Base-by-base conservation (phyloP, 2,329 filamentous ascomycete genomes). In the Tolypocladium album region DNA sequence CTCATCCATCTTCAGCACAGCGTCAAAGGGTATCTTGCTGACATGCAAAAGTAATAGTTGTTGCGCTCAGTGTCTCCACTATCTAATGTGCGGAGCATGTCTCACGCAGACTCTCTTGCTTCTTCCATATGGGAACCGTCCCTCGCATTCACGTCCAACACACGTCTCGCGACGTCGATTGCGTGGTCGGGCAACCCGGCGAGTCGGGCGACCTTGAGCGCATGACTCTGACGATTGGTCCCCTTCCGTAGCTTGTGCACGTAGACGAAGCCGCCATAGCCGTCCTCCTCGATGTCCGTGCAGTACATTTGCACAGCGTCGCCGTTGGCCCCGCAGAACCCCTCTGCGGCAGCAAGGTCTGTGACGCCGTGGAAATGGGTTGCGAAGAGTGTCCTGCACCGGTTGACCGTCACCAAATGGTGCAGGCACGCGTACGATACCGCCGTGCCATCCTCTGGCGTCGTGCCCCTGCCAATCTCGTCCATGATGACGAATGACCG, bases 401-500 rank as follows among this genome's bases (percentile, higher is more conserved):
- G 79, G 70, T 94, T 97, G 27, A 88, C 78, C 56, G 86, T 80
- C 66, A 90, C 88, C 20, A 99, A 78, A 72, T 97, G 91, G 69
- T 93, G 84, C 57, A 99, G 77, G 68, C 88, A 92, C 1, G 93
- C 94, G 72, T 89, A 97, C 0, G 91, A 91, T 1, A 99, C 88
- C 0, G 94, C 94, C 2, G 88, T 83, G 2, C 94, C 94, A 71
- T 97, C 94, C 68, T 93, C 88, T 0, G 93, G 92, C 24, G 94
- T 96, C 0, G 95, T 99, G 11, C 94, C 94, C 56, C 94, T 83
- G 0, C 94, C 94, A 43, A 99, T 90, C 77, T 99, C 94, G 72
- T 99, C 94, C 93, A 99, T 97, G 72, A 99, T 93, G 62, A 94
- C 93, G 67, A 99, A 95, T 0, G 89, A 94, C 31, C 88, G 82